phyloP scores from a whole-genome alignment of 1,284 basidiomycete genomes.

The Gomphus sp. region DNA sequence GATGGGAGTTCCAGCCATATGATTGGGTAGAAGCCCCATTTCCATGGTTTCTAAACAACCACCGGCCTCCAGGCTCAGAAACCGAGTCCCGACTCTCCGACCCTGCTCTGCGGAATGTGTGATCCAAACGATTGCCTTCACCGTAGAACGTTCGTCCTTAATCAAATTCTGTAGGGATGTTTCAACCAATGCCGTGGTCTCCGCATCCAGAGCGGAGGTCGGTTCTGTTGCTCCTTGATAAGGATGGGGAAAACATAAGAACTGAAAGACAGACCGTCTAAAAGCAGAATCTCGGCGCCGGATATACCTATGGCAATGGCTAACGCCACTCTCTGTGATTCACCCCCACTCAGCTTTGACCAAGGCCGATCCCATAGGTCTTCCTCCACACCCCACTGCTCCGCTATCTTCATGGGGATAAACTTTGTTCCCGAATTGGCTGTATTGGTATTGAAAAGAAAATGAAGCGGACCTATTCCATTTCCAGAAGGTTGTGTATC shows the following conservation, averaged over 20 bases:
- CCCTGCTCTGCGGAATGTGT: constrained; percentile 80
- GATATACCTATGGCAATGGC: constrained; percentile 65
- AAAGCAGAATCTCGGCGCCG: constrained; percentile 69
- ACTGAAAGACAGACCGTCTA: constrained; percentile 57
- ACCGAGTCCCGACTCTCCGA: constrained; percentile 58
- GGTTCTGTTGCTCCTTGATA: constrained; percentile 46
- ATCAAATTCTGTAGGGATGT: constrained; percentile 46
- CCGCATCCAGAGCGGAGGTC: constrained; percentile 77
- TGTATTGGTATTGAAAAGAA: constrained; percentile 11
- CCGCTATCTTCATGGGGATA: constrained; percentile 44
- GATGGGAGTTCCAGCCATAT: not conserved
- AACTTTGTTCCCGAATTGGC: not conserved
- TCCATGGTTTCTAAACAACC: constrained; percentile 10
- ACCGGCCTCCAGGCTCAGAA: constrained; percentile 17
- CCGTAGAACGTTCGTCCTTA: constrained; percentile 31
- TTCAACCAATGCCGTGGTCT: constrained; percentile 58
- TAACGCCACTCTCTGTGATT: constrained; percentile 72
- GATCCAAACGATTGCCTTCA: constrained; percentile 78
- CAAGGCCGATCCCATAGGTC: constrained; percentile 72
- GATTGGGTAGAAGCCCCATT: constrained; percentile 3
- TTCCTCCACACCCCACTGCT: constrained; percentile 57
- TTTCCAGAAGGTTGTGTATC: not conserved
- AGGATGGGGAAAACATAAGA: not conserved
- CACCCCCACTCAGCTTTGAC: constrained; percentile 74
- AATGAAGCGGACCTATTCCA: not conserved